Conservation (phyloP, 2,329 filamentous ascomycete species). For the Fusarium subtropicale region DNA sequence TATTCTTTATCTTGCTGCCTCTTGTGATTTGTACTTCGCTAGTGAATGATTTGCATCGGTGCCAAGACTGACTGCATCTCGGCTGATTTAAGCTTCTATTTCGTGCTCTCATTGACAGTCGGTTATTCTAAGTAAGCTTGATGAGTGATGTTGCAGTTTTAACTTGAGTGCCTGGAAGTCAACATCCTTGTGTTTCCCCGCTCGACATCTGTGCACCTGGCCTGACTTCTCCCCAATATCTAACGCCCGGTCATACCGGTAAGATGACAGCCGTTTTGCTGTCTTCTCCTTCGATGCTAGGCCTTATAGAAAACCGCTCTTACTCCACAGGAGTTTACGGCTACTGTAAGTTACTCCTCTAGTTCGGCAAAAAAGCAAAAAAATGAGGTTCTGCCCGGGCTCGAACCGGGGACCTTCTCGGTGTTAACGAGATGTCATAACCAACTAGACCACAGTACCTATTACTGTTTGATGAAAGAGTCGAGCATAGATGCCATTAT, state of each 20-base stretch:
- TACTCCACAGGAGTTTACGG: background rate
- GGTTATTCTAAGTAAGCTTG: accelerated
- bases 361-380: background rate
- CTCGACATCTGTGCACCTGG: background rate
- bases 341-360: too few species aligned
- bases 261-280: too few species aligned
- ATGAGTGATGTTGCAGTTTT: background rate
- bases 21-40: background rate
- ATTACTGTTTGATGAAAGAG: too few species aligned
- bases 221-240: accelerated
- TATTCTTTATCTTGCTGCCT: background rate
- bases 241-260: background rate
- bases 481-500: accelerated
- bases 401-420: conserved; percentile 20
- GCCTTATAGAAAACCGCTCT: background rate
- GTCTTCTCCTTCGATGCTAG: background rate
- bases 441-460: background rate
- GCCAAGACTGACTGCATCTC: accelerated
- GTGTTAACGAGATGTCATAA: conserved; percentile 5
- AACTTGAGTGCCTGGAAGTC: accelerated
- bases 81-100: background rate
- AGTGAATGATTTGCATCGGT: background rate
- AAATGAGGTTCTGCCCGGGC: conserved; percentile 13
- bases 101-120: accelerated
- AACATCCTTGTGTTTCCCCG: background rate